A percentile compares a stretch with the other conserved stretches of the same genome.
These are phyloP conservation scores for Xanthoparmelia taractica DNA, from an alignment of 495 filamentous ascomycete species.

Conservation along the genomic window DNA sequence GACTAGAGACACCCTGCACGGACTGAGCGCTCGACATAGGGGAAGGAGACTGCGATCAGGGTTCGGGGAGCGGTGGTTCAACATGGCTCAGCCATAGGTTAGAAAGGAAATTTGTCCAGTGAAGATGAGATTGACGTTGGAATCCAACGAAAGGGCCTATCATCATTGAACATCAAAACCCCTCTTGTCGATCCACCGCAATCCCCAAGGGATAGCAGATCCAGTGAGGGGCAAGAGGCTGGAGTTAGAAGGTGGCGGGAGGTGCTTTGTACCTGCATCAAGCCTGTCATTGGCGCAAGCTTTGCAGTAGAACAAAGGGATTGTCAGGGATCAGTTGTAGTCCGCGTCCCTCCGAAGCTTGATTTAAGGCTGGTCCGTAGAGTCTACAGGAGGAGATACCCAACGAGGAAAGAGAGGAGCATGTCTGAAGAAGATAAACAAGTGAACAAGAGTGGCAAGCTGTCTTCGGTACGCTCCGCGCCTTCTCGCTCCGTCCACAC, in stretches of 20 bases:
- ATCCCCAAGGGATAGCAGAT: background rate
- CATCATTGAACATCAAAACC: background rate
- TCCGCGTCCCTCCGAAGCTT: background rate
- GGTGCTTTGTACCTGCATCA: background rate
- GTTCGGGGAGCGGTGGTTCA: background rate
- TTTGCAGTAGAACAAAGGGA: background rate
- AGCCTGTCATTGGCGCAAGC: background rate
- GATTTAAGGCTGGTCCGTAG: background rate
- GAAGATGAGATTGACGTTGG: background rate
- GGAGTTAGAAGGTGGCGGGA: background rate
- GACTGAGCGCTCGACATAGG: background rate
- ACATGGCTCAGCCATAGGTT: background rate
- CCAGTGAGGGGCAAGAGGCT: background rate
- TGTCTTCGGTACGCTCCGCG: constrained; percentile 3
- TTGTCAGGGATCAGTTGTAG: background rate
- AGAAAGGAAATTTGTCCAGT: background rate
- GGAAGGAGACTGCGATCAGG: background rate
- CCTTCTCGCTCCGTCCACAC: background rate
- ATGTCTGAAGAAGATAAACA: background rate
- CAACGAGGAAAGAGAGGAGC: background rate
- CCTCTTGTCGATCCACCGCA: background rate
- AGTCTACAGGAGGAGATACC: background rate
- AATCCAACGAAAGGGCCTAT: background rate
- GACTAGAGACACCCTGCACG: background rate
- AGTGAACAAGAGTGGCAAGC: background rate